Evolutionary conservation across 2,329 filamentous ascomycete genomes (phyloP), one percentile per base, ranked within the genome.

Genomic region (Akanthomyces muscarius): DNA sequence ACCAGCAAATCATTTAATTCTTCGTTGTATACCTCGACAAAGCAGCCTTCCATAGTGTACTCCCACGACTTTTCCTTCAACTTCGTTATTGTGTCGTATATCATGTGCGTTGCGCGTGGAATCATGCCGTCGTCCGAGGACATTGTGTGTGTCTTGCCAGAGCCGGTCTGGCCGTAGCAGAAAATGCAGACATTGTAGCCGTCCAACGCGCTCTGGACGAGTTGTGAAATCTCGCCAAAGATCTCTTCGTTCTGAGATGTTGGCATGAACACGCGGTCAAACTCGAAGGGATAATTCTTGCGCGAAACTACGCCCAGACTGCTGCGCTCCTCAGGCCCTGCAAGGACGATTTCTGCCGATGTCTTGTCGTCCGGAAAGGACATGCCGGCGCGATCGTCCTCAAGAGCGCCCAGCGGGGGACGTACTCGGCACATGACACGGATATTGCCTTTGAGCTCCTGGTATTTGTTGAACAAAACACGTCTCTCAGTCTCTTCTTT

Each of bases 161-260:
- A 81, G 8, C 79, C 78, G 0, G 80, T 99, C 75, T 99, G 95
- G 50, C 95, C 95, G 72, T 99, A 99, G 73, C 93, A 97, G 78
- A 99, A 97, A 66, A 99, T 98, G 76, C 94, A 98, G 58, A 99
- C 95, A 69, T 98, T 99, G 80, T 97, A 99, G 1, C 95, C 95
- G 71, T 99, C 95, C 45, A 99, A 82, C 0, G 96, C 95, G 69
- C 91, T 96, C 76, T 99, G 95, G 1, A 99, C 93, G 41, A 99
- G 85, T 73, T 99, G 95, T 63, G 92, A 96, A 72, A 98, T 98
- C 73, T 99, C 95, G 62, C 91, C 91, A 72, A 99, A 99, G 1
- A 99, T 88, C 67, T 96, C 89, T 21, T 86, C 82, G 72, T 99
- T 99, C 68, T 89, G 84, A 1, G 89, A 86, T 0, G 79, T 76